These are phyloP conservation scores for Suhomyces tanzawaensis DNA, from an alignment of 805 yeast genomes.

Conservation along the genomic window DNA sequence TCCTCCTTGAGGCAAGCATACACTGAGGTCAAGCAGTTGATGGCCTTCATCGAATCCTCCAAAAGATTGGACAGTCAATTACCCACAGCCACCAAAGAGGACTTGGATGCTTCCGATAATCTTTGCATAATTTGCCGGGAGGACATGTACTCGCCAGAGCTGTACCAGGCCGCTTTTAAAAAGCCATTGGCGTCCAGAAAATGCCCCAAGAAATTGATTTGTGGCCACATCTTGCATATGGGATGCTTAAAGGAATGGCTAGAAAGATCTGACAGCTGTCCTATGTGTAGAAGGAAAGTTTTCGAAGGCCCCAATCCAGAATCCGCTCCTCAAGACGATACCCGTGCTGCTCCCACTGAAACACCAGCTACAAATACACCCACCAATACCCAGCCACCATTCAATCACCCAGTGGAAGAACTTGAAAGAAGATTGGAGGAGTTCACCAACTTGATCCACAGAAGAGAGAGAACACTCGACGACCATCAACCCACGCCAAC, in stretches of 20 bases:
- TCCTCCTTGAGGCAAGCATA: slow-evolving; percentile 35
- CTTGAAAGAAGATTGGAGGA: slow-evolving; percentile 7
- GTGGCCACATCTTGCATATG: slow-evolving; percentile 86
- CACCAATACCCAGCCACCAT: slow-evolving; percentile 3
- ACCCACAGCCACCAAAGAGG: slow-evolving; percentile 58
- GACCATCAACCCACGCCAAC: background rate
- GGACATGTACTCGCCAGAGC: slow-evolving; percentile 60
- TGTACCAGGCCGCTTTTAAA: slow-evolving; percentile 24
- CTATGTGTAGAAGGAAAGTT: slow-evolving; percentile 80
- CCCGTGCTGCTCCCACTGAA: background rate
- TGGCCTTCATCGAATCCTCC: slow-evolving; percentile 52
- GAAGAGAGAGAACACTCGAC: background rate
- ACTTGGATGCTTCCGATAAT: slow-evolving; percentile 56
- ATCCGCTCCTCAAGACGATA: background rate
- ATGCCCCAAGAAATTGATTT: slow-evolving; percentile 71
- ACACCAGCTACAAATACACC: background rate
- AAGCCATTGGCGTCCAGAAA: slow-evolving; percentile 32
- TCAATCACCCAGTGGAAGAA: slow-evolving; percentile 6
- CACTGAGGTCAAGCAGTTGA: slow-evolving; percentile 40
- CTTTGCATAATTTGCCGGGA: slow-evolving; percentile 89
- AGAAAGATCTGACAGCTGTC: slow-evolving; percentile 89
- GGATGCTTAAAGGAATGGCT: slow-evolving; percentile 93
- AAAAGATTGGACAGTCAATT: slow-evolving; percentile 64
- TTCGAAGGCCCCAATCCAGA: slow-evolving; percentile 16
- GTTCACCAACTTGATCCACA: background rate